These are phyloP conservation scores for Phytophthora podocarpi DNA, from an alignment of 352 stramenopile genomes.

Conservation along the genomic window DNA sequence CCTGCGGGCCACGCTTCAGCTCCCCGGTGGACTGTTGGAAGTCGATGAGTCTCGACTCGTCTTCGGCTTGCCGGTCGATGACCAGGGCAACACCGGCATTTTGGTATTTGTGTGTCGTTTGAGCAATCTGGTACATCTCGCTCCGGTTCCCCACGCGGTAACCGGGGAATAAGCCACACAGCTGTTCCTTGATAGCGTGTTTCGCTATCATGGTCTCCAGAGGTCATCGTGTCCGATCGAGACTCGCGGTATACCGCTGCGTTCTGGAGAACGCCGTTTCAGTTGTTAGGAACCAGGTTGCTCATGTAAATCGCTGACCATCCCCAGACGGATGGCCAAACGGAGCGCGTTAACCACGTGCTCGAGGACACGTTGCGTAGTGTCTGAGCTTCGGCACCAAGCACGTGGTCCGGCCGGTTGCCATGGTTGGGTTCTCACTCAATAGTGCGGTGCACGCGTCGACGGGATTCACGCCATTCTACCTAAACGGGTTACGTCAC, in stretches of 20 bases:
- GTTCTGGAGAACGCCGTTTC: slow-evolving; percentile 21
- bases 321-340: slow-evolving; percentile 34
- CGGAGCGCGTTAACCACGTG: slow-evolving; percentile 29
- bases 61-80: slow-evolving; percentile 18
- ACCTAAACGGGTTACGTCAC: too few relatives aligned
- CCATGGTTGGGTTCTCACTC: too few relatives aligned
- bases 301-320: slow-evolving; percentile 28
- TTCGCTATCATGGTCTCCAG: slow-evolving; percentile 24
- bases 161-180: slow-evolving; percentile 4
- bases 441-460: too few relatives aligned
- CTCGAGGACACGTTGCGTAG: slow-evolving; percentile 20
- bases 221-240: slow-evolving; percentile 9
- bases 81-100: slow-evolving; percentile 9
- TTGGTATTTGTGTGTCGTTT: slow-evolving; percentile 34
- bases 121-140: slow-evolving; percentile 36
- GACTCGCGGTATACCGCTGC: slow-evolving; percentile 14
- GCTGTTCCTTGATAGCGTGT: slow-evolving; percentile 31
- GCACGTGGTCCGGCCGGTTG: slow-evolving; percentile 12
- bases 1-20: background rate
- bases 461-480: too few relatives aligned
- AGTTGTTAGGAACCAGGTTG: slow-evolving; percentile 12
- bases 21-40: slow-evolving; percentile 24
- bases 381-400: slow-evolving; percentile 15
- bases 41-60: slow-evolving; percentile 23
- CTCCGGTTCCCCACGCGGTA: slow-evolving; percentile 1